Conservation (phyloP, 2,329 filamentous ascomycete genomes). For the Hypoxylon rubiginosum region DNA sequence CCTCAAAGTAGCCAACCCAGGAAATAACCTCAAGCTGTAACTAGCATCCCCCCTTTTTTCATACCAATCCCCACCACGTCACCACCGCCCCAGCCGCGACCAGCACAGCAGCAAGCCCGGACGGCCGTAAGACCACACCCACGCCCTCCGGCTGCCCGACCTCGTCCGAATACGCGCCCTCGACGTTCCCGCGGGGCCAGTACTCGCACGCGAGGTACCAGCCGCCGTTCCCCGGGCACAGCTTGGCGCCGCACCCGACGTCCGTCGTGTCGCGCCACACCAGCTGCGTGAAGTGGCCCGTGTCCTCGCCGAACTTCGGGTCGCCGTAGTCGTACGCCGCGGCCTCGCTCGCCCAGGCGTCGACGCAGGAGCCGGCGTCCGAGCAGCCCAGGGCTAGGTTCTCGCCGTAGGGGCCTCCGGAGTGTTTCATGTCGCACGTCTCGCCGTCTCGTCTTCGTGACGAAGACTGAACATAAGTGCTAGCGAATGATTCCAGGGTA, state of each 20-base stretch:
- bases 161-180: constrained; percentile 64
- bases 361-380: constrained; percentile 70
- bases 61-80: constrained; percentile 28
- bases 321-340: constrained; percentile 68
- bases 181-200: constrained; percentile 74
- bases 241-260: constrained; percentile 66
- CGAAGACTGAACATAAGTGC: constrained; percentile 58
- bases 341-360: constrained; percentile 75
- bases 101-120: not conserved
- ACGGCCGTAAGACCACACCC: not conserved
- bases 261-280: constrained; percentile 75
- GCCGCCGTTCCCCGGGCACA: constrained; percentile 61
- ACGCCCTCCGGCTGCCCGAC: constrained; percentile 51
- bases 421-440: constrained; percentile 66
- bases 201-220: constrained; percentile 81
- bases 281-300: constrained; percentile 80
- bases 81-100: constrained; percentile 12
- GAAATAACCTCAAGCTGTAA: no score
- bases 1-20: no score
- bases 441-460: constrained; percentile 36
- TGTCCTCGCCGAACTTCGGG: constrained; percentile 69
- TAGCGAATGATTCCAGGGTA: constrained; percentile 68
- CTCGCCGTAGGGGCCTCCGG: constrained; percentile 76
- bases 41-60: not conserved
- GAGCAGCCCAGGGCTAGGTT: constrained; percentile 78